Conservation (phyloP, 73 alveolate genomes). For the Vitrella brassicaformis region DNA sequence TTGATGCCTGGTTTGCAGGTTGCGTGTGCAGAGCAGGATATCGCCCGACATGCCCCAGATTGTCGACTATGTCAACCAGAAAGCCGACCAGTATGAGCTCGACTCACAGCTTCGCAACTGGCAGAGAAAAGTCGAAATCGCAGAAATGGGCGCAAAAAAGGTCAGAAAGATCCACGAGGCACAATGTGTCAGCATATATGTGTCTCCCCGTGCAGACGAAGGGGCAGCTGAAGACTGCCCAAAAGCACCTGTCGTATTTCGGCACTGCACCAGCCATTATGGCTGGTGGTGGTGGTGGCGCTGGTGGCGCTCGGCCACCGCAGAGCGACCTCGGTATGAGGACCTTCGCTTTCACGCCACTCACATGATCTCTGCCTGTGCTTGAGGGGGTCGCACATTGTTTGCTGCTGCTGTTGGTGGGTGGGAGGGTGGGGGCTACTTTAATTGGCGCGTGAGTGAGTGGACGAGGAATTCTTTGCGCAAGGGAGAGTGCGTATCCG, state of each 20-base stretch:
- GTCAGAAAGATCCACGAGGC: not conserved
- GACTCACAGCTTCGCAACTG: conserved; percentile 48
- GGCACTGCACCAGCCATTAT: too few species aligned
- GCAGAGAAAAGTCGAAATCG: conserved; percentile 67
- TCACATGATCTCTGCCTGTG: not conserved
- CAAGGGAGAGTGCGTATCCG: not conserved
- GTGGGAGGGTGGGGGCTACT: too few species aligned
- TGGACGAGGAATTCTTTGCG: not conserved
- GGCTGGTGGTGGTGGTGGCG: too few species aligned
- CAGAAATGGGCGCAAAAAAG: conserved; percentile 1
- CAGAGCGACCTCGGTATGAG: not conserved
- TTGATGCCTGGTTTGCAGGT: too few species aligned
- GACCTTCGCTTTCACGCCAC: not conserved
- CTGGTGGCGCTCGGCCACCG: too few species aligned
- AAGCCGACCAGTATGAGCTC: conserved; percentile 3
- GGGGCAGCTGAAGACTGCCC: not conserved
- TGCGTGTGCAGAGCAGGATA: too few species aligned
- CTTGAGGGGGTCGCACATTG: not conserved
- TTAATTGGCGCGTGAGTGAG: too few species aligned
- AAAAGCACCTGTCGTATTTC: not conserved
- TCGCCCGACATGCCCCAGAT: not conserved
- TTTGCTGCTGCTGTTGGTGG: not conserved
- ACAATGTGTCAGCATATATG: not conserved
- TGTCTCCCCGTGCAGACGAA: not conserved
- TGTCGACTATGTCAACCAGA: not conserved